A percentile compares a stretch with the other conserved stretches of the same genome.
Conservation (phyloP, 1,284 basidiomycete genomes). For the Agaricales sp. region DNA sequence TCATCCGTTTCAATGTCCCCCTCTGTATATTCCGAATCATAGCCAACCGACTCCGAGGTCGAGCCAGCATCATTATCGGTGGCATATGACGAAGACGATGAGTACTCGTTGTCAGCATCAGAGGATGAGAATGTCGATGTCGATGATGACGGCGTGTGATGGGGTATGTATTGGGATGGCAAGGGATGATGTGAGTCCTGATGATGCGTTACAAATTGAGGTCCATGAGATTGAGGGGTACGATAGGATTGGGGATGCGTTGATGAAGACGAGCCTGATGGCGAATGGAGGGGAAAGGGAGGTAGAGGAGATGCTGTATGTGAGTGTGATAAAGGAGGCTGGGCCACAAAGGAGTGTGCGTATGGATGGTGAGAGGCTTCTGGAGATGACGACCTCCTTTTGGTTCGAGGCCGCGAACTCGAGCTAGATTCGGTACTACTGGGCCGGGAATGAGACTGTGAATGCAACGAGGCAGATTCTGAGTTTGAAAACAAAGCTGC, state of each 20-base stretch:
- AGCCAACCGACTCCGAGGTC: background rate
- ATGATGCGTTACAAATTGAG: background rate
- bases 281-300: background rate
- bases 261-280: background rate
- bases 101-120: background rate
- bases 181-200: background rate
- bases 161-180: background rate
- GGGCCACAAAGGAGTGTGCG: background rate
- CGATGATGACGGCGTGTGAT: background rate
- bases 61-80: background rate
- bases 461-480: background rate
- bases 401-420: background rate
- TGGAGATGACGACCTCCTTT: background rate
- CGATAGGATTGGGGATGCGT: background rate
- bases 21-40: background rate
- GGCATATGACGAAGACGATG: background rate
- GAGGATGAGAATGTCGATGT: background rate
- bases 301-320: background rate
- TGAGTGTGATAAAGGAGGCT: background rate
- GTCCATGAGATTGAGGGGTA: background rate
- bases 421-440: background rate
- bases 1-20: background rate
- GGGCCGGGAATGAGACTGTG: background rate
- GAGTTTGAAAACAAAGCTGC: background rate
- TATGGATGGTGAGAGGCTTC: background rate